A percentile compares a stretch with the other conserved stretches of the same genome.
These are phyloP conservation scores for Elymus sibiricus DNA, from an alignment of 176 grass and related monocot genomes.

Conservation along the genomic window DNA sequence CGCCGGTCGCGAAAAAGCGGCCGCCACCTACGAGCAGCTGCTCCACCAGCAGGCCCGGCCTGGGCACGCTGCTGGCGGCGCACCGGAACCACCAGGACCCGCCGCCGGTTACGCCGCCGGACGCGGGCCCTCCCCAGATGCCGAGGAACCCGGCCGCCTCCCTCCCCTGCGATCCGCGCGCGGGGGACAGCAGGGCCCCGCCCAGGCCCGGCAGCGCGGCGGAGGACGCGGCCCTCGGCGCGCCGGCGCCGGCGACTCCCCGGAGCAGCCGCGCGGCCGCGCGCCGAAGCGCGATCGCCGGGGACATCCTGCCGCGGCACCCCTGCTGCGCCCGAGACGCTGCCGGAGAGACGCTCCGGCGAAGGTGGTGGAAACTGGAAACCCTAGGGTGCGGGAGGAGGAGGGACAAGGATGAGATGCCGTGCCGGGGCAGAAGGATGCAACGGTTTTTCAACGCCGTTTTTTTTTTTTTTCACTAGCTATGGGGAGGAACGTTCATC, in stretches of 20 bases:
- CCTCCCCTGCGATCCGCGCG: background rate
- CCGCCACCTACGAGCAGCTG: background rate
- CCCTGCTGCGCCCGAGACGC: background rate
- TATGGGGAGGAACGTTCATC: background rate
- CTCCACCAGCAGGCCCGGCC: conserved; percentile 14
- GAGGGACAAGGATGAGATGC: background rate
- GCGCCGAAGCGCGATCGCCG: background rate
- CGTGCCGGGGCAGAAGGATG: background rate
- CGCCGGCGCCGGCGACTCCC: background rate
- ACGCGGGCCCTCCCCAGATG: background rate
- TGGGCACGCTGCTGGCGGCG: conserved; percentile 22
- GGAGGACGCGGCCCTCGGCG: background rate
- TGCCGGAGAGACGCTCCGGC: background rate
- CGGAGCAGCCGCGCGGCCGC: background rate
- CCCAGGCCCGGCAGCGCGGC: background rate
- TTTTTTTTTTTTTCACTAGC: background rate
- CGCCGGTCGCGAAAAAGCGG: conserved; percentile 31
- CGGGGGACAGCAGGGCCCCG: background rate
- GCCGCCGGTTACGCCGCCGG: background rate
- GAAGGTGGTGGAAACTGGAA: conserved; percentile 1
- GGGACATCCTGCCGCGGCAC: background rate
- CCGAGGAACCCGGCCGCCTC: background rate
- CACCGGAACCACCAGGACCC: conserved; percentile 14
- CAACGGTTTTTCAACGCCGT: background rate
- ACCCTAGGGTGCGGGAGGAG: conserved; percentile 6